Evolutionary conservation across 768 basidiomycete species (phyloP), one percentile per base, ranked within the genome.

Genomic region (Tephrocybe sp.): DNA sequence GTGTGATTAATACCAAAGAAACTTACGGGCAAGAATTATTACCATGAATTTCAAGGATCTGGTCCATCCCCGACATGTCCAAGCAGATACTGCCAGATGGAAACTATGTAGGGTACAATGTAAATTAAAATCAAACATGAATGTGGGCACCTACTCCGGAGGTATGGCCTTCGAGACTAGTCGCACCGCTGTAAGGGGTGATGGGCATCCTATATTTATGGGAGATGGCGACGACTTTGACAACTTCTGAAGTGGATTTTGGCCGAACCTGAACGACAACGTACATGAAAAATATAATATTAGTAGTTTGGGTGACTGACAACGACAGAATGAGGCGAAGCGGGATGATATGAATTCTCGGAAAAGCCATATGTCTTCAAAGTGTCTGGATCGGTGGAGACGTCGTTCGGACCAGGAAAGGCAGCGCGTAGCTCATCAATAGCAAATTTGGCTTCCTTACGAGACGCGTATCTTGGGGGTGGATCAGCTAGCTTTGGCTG

Each of bases 91-190:
- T 86, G 34, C 86, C 86, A 3, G 68, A 62, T 0, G 72, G 63
- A 56, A 70, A 62, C 78, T 79, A 8, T 44, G 52, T 37, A 32
- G 22, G n/a, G 49, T 36, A 41, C 38, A 38, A 27, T 31, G 41
- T 31, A 26, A 31, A 36, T 42, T 27, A 2, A 40, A 18, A 45
- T 39, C 12, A 30, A 47, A 53, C 18, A 28, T 31, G 31, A 24
- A 19, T 9, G n/a, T n/a, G n/a, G n/a, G n/a, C n/a, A 66, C 76
- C 49, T 59, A 89, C 89, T 24, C 87, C 88, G 40, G 81, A 80
- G 53, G 86, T 90, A 68, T 96, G 91, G 0, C 92, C 92, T 63
- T 96, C 93, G 11, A 95, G 74, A 60, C 85, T 87, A 0, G 92
- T 96, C 9, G 89, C 92, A 1, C 92, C 93, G 40, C 87, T 84